Conservation (phyloP, 345 rosid species). For the Aquilaria sinensis region DNA sequence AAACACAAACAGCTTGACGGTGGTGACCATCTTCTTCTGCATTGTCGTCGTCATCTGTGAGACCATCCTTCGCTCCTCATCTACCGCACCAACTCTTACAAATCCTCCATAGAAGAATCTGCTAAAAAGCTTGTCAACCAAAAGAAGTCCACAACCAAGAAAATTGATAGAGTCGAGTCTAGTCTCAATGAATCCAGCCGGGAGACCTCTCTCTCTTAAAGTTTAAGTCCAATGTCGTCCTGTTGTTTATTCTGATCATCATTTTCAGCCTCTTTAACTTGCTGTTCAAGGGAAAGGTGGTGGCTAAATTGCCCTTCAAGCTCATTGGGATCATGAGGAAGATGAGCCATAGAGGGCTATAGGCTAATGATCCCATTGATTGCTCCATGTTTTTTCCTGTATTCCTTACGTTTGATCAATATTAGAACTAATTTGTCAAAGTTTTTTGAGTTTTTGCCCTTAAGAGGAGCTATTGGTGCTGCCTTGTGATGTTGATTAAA, state of each 20-base stretch:
- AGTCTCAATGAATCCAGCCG: constrained; percentile 91
- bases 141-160: constrained; percentile 87
- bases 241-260: constrained; percentile 79
- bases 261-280: constrained; percentile 88
- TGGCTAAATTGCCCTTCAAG: constrained; percentile 83
- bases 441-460: constrained; percentile 75
- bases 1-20: constrained; percentile 48
- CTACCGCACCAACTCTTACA: constrained; percentile 94
- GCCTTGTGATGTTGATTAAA: constrained; percentile 30
- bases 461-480: constrained; percentile 57
- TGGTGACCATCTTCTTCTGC: constrained; percentile 88
- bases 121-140: constrained; percentile 76
- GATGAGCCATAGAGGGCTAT: constrained; percentile 92
- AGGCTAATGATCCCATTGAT: constrained; percentile 75
- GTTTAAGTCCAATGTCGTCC: constrained; percentile 98
- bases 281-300: constrained; percentile 88
- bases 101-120: constrained; percentile 89
- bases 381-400: constrained; percentile 91
- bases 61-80: constrained; percentile 89
- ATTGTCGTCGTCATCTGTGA: constrained; percentile 92
- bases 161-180: constrained; percentile 93
- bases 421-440: constrained; percentile 87
- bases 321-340: constrained; percentile 75
- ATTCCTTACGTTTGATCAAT: constrained; percentile 78
- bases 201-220: constrained; percentile 85